Evolutionary conservation across 192 early-diverging fungal species (phyloP).

Genomic region (Entomortierella beljakovae): DNA sequence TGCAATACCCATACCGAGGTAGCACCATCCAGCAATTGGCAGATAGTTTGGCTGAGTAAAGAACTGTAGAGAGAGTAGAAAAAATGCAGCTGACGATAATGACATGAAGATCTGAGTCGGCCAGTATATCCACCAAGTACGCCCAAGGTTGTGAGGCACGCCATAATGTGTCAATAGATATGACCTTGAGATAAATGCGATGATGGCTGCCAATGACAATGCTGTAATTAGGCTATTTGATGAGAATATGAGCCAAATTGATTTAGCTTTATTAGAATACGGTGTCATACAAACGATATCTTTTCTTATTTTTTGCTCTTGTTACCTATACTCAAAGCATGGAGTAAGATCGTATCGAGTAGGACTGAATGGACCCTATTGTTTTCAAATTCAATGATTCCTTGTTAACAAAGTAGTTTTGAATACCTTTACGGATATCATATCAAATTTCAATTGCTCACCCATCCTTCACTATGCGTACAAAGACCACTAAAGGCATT

Average conservation of each 20-base stretch:
- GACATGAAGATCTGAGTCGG: conserved; percentile 31
- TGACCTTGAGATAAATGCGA: conserved; percentile 2
- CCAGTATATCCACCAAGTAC: conserved; percentile 43
- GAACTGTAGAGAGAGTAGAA: neutral
- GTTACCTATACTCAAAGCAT: conserved; percentile 48
- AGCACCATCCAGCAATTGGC: conserved; percentile 12
- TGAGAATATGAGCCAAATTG: neutral
- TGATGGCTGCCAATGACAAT: neutral
- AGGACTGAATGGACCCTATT: conserved; percentile 36
- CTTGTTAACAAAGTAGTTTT: too few species aligned
- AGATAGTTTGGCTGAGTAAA: neutral
- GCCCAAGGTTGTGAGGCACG: conserved; percentile 16
- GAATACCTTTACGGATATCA: too few species aligned
- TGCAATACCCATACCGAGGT: conserved; percentile 8
- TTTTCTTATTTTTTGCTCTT: neutral
- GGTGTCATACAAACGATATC: neutral
- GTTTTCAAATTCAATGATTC: too few species aligned
- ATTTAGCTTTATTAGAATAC: neutral
- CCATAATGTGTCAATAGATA: conserved; percentile 2
- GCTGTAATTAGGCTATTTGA: conserved; percentile 12
- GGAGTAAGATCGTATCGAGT: conserved; percentile 43
- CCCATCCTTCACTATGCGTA: conserved; percentile 8
- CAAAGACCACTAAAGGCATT: neutral
- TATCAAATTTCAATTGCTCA: too few species aligned
- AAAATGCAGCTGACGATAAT: neutral